Evolutionary conservation across 108 stramenopile genomes (phyloP), one percentile per base, ranked within the genome.

Genomic region (Cylindrotheca fusiformis): DNA sequence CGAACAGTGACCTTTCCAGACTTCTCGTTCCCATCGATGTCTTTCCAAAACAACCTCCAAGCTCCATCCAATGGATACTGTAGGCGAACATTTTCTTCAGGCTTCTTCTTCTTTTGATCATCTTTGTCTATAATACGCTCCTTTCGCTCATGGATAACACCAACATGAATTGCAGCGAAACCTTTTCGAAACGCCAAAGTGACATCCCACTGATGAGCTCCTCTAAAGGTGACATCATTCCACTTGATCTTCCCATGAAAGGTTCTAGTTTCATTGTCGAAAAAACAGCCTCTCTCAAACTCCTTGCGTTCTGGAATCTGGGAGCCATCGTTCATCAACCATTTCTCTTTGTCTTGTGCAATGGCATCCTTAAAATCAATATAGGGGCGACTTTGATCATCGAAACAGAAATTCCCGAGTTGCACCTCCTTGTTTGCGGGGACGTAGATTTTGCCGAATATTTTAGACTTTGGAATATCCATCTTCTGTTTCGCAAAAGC

Each of bases 111-210:
- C 2, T 29, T 17, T 24, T 44, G 14, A 23, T 33, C 58, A 22
- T 36, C 33, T 17, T 53, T 26, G 6, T 27, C 21, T 18, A 36
- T 26, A 25, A 53, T 64, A 5, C 65, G 54, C 1, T 67, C 65
- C 28, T 67, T 67, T 29, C 65, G 55, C 48, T 67, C 48, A 26
- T 67, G 65, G 23, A 67, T 67, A n/a, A 67, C 18, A 32, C 65
- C 65, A 2, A 67, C 65, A 24, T 57, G 65, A 1, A 67, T 30
- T 17, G 22, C 26, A 17, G 65, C 21, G 32, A 48, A 67, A n/a
- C 57, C 65, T 19, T 57, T 57, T 25, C 19, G 31, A 27, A 67
- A 67, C 12, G 32, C 65, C 55, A 67, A 30, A 14, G 57, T 48
- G 26, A 67, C 56, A 28, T 67, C 65, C 65, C 65, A 67, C 57